phyloP scores from a whole-genome alignment of 2,329 filamentous ascomycete species.

The Aspergillus latus region DNA sequence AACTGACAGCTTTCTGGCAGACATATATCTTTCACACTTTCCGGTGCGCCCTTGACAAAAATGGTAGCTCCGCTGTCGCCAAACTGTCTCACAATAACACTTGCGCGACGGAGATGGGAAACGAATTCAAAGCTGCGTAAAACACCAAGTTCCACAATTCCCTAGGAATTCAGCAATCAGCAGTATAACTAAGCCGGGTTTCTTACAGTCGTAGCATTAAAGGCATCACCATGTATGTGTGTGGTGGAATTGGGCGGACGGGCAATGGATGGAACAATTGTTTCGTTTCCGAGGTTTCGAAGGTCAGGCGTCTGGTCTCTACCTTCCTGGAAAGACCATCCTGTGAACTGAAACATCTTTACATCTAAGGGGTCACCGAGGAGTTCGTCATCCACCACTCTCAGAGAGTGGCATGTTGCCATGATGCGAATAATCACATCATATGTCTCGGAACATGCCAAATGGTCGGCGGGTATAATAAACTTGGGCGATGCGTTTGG shows the following conservation, averaged over 20 bases:
- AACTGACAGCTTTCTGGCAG: slow-evolving; percentile 71
- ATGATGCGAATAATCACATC: slow-evolving; percentile 75
- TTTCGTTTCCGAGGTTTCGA: slow-evolving; percentile 73
- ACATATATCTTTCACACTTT: slow-evolving; percentile 95
- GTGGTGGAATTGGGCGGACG: slow-evolving; percentile 60
- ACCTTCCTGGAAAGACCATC: slow-evolving; percentile 86
- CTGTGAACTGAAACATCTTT: slow-evolving; percentile 98
- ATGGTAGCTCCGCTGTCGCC: slow-evolving; percentile 80
- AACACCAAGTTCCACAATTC: slow-evolving; percentile 79
- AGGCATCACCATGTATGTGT: too few relatives aligned
- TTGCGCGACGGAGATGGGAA: slow-evolving; percentile 85
- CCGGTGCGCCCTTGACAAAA: slow-evolving; percentile 94
- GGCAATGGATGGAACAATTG: slow-evolving; percentile 74
- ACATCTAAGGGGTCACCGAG: slow-evolving; percentile 92
- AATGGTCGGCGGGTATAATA: too few relatives aligned
- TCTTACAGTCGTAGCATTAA: too few relatives aligned
- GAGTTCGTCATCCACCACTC: slow-evolving; percentile 81
- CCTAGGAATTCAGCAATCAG: slow-evolving; percentile 17
- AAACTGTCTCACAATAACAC: slow-evolving; percentile 89
- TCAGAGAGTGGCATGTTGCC: slow-evolving; percentile 93
- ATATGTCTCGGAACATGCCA: slow-evolving; percentile 40
- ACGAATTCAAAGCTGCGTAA: slow-evolving; percentile 92
- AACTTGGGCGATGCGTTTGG: slow-evolving; percentile 50
- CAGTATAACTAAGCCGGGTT: too few relatives aligned
- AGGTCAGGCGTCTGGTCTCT: slow-evolving; percentile 65